phyloP scores from a whole-genome alignment of 768 basidiomycete species.

The Phanerodontia chrysosporium region DNA sequence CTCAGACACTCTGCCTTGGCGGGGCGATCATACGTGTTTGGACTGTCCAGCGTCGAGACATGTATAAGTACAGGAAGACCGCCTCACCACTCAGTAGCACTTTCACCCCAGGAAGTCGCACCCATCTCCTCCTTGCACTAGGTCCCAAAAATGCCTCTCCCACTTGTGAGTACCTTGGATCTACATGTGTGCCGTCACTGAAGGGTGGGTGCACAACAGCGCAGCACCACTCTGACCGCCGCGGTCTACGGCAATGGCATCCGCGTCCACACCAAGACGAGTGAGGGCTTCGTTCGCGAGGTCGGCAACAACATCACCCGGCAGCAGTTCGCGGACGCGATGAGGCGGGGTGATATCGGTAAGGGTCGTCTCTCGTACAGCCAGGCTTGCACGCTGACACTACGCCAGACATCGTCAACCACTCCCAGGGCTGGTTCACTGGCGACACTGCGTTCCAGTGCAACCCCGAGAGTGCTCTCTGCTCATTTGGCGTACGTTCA shows the following conservation, averaged over 20 bases:
- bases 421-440: not conserved
- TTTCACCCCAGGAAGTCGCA: not conserved
- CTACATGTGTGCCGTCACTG: not conserved
- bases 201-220: not conserved
- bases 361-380: too few species aligned
- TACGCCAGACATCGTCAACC: not conserved
- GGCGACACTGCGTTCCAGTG: not conserved
- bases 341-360: not conserved
- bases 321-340: not conserved
- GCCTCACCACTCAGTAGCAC: not conserved
- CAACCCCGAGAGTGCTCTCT: slow-evolving; percentile 5
- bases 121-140: not conserved
- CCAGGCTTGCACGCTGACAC: not conserved
- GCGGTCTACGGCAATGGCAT: not conserved
- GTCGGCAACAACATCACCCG: slow-evolving; percentile 2
- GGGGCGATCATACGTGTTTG: too few species aligned
- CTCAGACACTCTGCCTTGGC: too few species aligned
- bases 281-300: slow-evolving; percentile 2
- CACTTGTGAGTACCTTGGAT: not conserved
- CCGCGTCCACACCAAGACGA: slow-evolving; percentile 5
- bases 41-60: too few species aligned
- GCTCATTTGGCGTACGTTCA: slow-evolving; percentile 3
- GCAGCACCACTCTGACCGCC: slow-evolving; percentile 2
- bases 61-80: not conserved
- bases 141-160: not conserved